These are phyloP conservation scores for Periconia sp. DNA, from an alignment of 2,329 filamentous ascomycete species.

Conservation along the genomic window DNA sequence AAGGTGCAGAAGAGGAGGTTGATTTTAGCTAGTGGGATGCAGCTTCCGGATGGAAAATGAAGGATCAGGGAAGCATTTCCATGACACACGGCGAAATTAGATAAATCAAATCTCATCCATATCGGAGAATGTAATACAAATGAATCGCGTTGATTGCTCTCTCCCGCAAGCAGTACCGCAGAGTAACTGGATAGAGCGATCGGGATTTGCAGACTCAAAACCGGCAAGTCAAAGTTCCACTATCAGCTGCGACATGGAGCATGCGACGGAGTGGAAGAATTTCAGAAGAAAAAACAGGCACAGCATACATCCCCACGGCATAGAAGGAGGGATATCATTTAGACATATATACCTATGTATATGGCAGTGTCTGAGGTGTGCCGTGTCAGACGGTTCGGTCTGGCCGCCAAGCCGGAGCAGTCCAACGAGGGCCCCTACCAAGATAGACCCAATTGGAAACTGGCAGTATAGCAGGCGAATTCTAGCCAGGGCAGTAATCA, in stretches of 20 bases:
- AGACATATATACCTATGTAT: background rate
- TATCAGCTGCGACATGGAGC: no score
- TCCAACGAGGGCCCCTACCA: background rate
- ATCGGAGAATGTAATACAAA: no score
- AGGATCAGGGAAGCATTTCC: constrained; percentile 8
- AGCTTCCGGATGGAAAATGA: constrained; percentile 4
- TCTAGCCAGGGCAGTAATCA: background rate
- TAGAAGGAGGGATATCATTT: no score
- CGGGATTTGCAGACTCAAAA: no score
- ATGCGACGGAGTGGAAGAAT: no score
- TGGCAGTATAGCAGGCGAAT: no score
- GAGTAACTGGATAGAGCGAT: no score
- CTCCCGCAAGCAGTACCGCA: no score
- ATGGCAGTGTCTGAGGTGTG: background rate
- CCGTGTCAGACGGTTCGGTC: constrained; percentile 22
- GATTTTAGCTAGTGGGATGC: constrained; percentile 32
- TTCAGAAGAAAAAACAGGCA: no score
- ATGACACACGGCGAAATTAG: constrained; percentile 16
- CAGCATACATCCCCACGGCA: no score
- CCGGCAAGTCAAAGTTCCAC: no score
- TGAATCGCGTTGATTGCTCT: no score
- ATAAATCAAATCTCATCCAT: constrained; percentile 22
- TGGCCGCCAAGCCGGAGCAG: constrained; percentile 18
- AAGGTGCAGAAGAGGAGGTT: constrained; percentile 26
- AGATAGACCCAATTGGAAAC: background rate